Base-by-base conservation (phyloP, 306 rosid species). In the Sechiopsis laciniata region DNA sequence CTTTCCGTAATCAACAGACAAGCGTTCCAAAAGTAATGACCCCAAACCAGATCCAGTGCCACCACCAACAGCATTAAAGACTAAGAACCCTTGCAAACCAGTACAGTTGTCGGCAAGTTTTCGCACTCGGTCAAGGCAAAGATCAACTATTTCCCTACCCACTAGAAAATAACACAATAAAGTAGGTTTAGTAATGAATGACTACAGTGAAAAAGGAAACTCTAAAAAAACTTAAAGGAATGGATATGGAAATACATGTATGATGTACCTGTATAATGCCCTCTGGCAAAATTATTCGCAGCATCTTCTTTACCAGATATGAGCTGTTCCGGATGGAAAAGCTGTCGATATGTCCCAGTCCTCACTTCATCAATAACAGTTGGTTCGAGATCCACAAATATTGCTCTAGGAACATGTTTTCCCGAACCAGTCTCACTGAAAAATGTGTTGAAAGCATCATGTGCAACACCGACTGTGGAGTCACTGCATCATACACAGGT, bases 41-140 rank as follows among this genome's bases (percentile, higher is more conserved):
- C 89, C 95, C 75, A 89, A 78, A 68, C 95, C 95, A 77, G 95
- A 89, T 55, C 95, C 95, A 57, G 95, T 89, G 73, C 95, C 95
- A 62, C 95, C 95, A 82, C 91, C 91, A 79, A 83, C 95, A 62
- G 95, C 95, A 78, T 77, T 89, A 77, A 89, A 85, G 71, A 89
- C 87, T 84, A 87, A 71, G 79, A 89, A 89, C 21, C 95, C 91
- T 80, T 89, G 95, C 82, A 89, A 83, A 53, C 95, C 95, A 62
- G 88, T 89, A 75, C 95, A 87, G 67, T 83, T 89, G 61, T 89
- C 95, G 9, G 95, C 91, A 52, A 87, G 72, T 70, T 89, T 89
- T 56, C 95, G 75, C 29, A 87, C 78, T 19, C 91, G 84, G 56
- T 89, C 84, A 40, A 89, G 84, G 81, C 89, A 89, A 15, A 83